Base-by-base conservation (phyloP, 768 basidiomycete species). In the Collybia nuda region DNA sequence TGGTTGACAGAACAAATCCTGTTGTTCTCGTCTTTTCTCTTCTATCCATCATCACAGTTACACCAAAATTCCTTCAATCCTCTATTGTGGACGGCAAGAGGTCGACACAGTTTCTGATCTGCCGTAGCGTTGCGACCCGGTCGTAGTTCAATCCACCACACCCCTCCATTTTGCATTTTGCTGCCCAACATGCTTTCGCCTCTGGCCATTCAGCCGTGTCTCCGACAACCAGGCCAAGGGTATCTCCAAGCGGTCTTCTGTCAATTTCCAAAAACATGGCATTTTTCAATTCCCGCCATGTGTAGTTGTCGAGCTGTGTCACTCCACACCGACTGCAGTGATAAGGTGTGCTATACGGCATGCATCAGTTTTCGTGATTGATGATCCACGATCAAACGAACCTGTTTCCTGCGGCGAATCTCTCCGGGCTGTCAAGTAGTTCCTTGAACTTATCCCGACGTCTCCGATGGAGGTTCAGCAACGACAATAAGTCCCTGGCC, bases 141-240 rank as follows among this genome's bases (percentile, higher is more conserved):
- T 88, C 84, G 48, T 88, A 88, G 51, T 83, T 77, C 38, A 79
- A 62, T 1, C 76, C 77, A 14, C 68, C 71, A 57, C 86, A 88
- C 1, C 65, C 76, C 23, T 52, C 17, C 58, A 75, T 75, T n/a
- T 64, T 53, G 56, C 85, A 88, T 47, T 66, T 74, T 1, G 84
- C 77, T 40, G 74, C 74, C 85, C 86, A 88, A 56, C 83, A 88
- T 3, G 76, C 75, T 60, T 70, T 68, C 26, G 85, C 79, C 57
- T 81, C 80, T 0, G 74, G 67, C 83, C 85, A 88, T 37, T 76
- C 76, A 19, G 67, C 67, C 54, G 82, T 64, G 8, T 78, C 81
- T 1, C 74, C 71, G 50, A 68, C 44, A n/a, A 44, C 41, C 11
- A 67, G 40, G 3, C 65, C 68, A 21, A 86, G 61, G 21, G 77